Evolutionary conservation across 2,329 filamentous ascomycete species (phyloP).

Genomic region (Fusarium redolens): DNA sequence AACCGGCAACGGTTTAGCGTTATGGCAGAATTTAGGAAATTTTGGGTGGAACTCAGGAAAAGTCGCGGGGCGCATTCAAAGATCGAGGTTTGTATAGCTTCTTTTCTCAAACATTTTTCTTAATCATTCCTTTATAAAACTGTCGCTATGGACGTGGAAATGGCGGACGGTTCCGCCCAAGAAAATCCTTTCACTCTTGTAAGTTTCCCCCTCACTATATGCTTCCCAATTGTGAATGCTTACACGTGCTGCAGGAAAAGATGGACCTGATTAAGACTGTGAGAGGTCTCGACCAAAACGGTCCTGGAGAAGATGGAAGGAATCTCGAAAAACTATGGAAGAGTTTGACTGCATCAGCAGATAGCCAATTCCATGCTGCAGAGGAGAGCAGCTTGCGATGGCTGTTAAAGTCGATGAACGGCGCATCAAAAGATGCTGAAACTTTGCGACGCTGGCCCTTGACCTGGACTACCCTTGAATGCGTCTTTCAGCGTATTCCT

Average conservation of each 20-base stretch:
- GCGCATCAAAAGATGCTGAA: conserved; percentile 59
- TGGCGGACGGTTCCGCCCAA: conserved; percentile 25
- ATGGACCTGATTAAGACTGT: conserved; percentile 62
- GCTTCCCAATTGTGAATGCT: conserved; percentile 17
- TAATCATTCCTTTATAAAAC: conserved; percentile 10
- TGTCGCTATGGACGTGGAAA: conserved; percentile 37
- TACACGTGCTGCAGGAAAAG: conserved; percentile 45
- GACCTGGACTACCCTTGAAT: conserved; percentile 71
- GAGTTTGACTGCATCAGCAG: conserved; percentile 56
- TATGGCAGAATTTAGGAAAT: conserved; percentile 61
- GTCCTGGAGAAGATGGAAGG: conserved; percentile 56
- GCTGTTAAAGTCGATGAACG: conserved; percentile 71
- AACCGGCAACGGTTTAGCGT: conserved; percentile 40
- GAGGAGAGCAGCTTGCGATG: conserved; percentile 71
- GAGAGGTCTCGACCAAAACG: conserved; percentile 66
- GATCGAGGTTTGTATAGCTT: conserved; percentile 28
- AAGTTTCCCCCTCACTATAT: conserved; percentile 13
- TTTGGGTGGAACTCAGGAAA: conserved; percentile 49
- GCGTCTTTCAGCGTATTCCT: conserved; percentile 73
- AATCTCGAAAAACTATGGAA: conserved; percentile 64
- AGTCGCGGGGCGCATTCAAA: conserved; percentile 42
- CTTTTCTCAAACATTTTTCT: conserved; percentile 24
- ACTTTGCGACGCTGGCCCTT: conserved; percentile 65
- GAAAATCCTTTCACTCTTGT: conserved; percentile 18
- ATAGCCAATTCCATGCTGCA: conserved; percentile 61